phyloP scores from a whole-genome alignment of 176 grass and related monocot species.

The Zea mays region DNA sequence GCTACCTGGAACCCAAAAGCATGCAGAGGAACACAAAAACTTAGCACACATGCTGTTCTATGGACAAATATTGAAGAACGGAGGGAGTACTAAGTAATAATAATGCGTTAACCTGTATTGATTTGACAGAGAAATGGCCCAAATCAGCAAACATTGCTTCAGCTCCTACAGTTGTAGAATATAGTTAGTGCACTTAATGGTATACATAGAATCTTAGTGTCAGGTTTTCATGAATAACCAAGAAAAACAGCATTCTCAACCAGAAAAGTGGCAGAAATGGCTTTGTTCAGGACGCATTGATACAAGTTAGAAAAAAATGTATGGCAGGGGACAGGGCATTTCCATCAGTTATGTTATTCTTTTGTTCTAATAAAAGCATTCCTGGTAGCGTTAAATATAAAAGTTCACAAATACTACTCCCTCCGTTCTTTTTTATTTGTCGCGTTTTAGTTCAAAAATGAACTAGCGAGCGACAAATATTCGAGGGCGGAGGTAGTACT shows the following conservation, averaged over 20 bases:
- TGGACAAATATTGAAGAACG: background rate
- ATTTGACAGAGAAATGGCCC: slow-evolving; percentile 98
- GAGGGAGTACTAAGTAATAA: background rate
- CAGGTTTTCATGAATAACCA: slow-evolving; percentile 6
- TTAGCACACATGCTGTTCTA: background rate
- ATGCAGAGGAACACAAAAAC: background rate
- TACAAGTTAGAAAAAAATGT: background rate
- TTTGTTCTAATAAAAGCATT: background rate
- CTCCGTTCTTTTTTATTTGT: too few relatives aligned
- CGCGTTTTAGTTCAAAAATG: too few relatives aligned
- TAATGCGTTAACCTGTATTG: slow-evolving; percentile 78
- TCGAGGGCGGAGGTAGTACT: too few relatives aligned
- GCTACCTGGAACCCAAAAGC: slow-evolving; percentile 63
- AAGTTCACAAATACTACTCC: background rate
- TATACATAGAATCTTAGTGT: background rate
- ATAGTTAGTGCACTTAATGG: background rate
- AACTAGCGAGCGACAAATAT: too few relatives aligned
- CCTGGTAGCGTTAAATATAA: background rate
- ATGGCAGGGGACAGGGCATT: background rate
- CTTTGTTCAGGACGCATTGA: background rate
- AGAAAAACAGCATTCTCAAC: background rate
- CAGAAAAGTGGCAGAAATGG: background rate
- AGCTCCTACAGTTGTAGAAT: slow-evolving; percentile 69
- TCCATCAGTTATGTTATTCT: slow-evolving; percentile 18
- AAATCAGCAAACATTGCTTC: slow-evolving; percentile 99